Evolutionary conservation across 495 filamentous ascomycete species (phyloP).

Genomic region (Lasiosphaeria miniovina): DNA sequence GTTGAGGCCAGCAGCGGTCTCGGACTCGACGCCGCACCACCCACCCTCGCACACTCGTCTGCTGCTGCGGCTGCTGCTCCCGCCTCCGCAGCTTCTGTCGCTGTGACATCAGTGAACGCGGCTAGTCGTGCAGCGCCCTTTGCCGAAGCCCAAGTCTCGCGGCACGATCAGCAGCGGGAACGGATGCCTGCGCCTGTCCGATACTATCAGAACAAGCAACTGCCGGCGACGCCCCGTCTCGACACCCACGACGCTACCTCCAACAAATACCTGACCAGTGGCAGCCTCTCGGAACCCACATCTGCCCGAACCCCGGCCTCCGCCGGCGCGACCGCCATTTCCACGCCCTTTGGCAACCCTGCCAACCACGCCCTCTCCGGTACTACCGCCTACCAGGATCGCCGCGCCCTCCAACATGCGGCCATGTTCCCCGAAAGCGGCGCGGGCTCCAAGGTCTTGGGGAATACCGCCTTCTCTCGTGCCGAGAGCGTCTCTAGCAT

Average conservation of each 20-base stretch:
- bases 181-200: slow-evolving; percentile 25
- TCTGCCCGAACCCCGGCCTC: slow-evolving; percentile 30
- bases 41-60: slow-evolving; percentile 2
- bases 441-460: slow-evolving; percentile 21
- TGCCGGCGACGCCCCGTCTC: slow-evolving; percentile 35
- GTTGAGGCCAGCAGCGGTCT: slow-evolving; percentile 12
- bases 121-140: background rate
- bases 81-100: slow-evolving; percentile 1
- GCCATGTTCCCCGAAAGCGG: slow-evolving; percentile 35
- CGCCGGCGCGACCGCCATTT: slow-evolving; percentile 19
- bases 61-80: slow-evolving; percentile 12
- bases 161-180: slow-evolving; percentile 23
- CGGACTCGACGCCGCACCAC: slow-evolving; percentile 4
- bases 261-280: slow-evolving; percentile 24
- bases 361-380: slow-evolving; percentile 14
- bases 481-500: slow-evolving; percentile 41
- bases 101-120: slow-evolving; percentile 5
- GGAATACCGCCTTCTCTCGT: slow-evolving; percentile 25
- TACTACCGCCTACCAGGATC: slow-evolving; percentile 23
- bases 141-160: slow-evolving; percentile 12
- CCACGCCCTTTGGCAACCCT: slow-evolving; percentile 7
- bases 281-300: slow-evolving; percentile 27
- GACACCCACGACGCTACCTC: slow-evolving; percentile 31
- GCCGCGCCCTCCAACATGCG: slow-evolving; percentile 33
- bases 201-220: slow-evolving; percentile 37